These are phyloP conservation scores for Astrephomene gubernaculifera DNA, from an alignment of 139 green algal species.

Conservation along the genomic window DNA sequence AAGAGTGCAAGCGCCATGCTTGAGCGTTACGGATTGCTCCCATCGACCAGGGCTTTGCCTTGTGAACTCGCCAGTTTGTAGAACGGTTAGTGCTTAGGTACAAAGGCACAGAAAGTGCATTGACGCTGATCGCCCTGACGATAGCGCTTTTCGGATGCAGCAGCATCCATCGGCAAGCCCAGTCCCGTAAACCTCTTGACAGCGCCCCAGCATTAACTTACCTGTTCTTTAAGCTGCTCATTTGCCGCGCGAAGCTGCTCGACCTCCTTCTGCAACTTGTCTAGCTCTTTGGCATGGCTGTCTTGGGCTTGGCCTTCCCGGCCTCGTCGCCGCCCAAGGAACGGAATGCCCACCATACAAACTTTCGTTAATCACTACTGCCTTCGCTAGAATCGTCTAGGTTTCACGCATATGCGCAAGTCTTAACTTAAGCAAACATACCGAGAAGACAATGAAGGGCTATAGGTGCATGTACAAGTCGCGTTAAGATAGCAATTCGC, in stretches of 20 bases:
- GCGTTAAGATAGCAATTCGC: background rate
- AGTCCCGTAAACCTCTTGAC: no score
- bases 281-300: background rate
- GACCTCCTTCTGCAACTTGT: background rate
- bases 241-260: constrained; percentile 18
- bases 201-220: background rate
- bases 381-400: background rate
- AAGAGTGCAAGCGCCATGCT: no score
- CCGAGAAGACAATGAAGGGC: background rate
- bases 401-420: background rate
- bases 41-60: background rate
- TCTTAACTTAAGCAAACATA: background rate
- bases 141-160: no score
- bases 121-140: no score
- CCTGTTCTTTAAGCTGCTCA: constrained; percentile 38
- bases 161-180: no score
- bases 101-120: background rate
- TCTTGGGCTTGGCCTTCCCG: background rate
- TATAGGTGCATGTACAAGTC: background rate
- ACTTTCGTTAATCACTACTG: background rate
- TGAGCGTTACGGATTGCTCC: background rate
- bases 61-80: background rate
- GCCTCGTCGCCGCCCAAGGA: background rate
- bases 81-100: background rate
- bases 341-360: background rate